phyloP scores from a whole-genome alignment of 1,139 yeast genomes.

The Debaryomyces subglobosus region DNA sequence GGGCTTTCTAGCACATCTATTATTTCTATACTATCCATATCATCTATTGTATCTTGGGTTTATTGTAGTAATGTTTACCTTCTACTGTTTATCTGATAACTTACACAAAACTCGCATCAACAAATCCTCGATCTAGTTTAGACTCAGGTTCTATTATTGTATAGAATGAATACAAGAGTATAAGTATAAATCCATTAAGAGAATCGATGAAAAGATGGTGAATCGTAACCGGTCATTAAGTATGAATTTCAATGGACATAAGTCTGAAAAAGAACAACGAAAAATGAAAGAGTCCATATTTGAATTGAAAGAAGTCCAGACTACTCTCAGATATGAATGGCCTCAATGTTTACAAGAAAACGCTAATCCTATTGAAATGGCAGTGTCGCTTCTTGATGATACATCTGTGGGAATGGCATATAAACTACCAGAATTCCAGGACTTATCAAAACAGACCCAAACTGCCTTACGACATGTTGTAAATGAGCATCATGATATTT shows the following conservation, averaged over 20 bases:
- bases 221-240: conserved; percentile 26
- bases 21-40: conserved; percentile 13
- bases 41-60: background rate
- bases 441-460: conserved; percentile 57
- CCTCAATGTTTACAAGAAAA: conserved; percentile 39
- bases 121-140: background rate
- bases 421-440: conserved; percentile 59
- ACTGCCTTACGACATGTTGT: conserved; percentile 69
- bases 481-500: conserved; percentile 80
- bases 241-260: conserved; percentile 22
- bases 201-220: conserved; percentile 9
- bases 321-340: conserved; percentile 48
- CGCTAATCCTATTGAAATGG: conserved; percentile 82
- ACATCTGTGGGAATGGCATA: conserved; percentile 89
- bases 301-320: conserved; percentile 41
- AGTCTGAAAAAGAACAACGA: conserved; percentile 20
- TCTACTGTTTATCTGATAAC: background rate
- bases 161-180: background rate
- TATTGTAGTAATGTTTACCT: background rate
- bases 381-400: conserved; percentile 77
- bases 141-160: background rate
- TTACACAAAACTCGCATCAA: conserved; percentile 12
- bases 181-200: conserved; percentile 1
- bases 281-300: conserved; percentile 35
- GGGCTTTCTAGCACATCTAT: conserved; percentile 18